A percentile compares a stretch with the other conserved stretches of the same genome.
phyloP scores from a whole-genome alignment of 75 land plant genomes.

The Chamaecyparis obtusa region DNA sequence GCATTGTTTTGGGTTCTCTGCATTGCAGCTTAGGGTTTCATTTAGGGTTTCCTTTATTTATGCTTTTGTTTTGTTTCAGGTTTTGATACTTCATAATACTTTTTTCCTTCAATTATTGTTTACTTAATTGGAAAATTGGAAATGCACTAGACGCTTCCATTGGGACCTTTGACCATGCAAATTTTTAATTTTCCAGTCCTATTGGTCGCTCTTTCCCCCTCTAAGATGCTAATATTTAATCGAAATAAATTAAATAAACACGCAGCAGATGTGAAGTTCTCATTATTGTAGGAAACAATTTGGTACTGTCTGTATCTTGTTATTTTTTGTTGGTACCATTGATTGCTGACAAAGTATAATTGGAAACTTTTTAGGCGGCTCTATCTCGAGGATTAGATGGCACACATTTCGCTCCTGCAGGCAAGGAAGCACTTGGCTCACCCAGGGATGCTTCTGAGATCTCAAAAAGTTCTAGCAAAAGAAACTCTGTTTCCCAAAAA shows the following conservation, averaged over 20 bases:
- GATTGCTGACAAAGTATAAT: not conserved
- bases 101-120: not conserved
- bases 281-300: not conserved
- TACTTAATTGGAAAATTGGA: not conserved
- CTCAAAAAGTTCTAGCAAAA: not conserved
- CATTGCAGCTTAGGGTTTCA: not conserved
- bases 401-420: not conserved
- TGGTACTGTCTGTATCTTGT: not conserved
- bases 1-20: not conserved
- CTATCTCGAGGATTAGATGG: not conserved
- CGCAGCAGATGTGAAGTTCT: not conserved
- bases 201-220: not conserved
- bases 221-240: not conserved
- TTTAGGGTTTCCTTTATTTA: not conserved
- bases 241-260: not conserved
- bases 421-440: not conserved
- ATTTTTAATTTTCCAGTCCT: not conserved
- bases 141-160: not conserved
- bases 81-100: not conserved
- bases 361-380: not conserved
- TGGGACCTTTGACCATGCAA: not conserved
- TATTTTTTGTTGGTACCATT: not conserved
- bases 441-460: not conserved
- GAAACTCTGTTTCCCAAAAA: constrained; percentile 6
- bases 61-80: not conserved